A percentile compares a stretch with the other conserved stretches of the same genome.
Conservation (phyloP, 805 yeast species). For the Sugiyamaella chiloensis region DNA sequence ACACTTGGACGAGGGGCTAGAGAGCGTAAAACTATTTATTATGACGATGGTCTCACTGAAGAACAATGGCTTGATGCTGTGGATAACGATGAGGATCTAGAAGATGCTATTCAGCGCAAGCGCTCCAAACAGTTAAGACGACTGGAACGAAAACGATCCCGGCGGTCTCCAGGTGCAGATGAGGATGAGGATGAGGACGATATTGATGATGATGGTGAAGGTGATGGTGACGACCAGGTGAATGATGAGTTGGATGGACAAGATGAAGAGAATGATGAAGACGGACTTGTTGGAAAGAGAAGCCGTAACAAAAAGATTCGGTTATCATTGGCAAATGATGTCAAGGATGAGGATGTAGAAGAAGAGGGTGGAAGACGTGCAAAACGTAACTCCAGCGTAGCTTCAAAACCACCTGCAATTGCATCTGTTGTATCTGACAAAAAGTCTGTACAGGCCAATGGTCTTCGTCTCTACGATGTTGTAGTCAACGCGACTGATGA, state of each 20-base stretch:
- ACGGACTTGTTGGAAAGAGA: neutral
- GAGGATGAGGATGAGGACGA: conserved; percentile 16
- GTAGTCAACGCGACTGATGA: conserved; percentile 35
- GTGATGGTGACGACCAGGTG: conserved; percentile 8
- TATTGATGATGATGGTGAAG: conserved; percentile 16
- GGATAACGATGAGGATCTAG: conserved; percentile 56
- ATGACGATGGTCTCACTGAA: conserved; percentile 84
- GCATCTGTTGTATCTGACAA: neutral
- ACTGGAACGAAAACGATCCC: neutral
- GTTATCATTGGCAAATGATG: neutral
- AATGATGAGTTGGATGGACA: conserved; percentile 18
- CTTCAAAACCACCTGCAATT: neutral
- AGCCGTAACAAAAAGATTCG: neutral
- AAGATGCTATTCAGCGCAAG: conserved; percentile 50
- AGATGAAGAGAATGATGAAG: conserved; percentile 13
- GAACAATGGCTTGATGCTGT: conserved; percentile 80
- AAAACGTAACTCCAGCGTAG: neutral
- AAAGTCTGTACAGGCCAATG: neutral
- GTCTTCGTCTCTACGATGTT: conserved; percentile 17
- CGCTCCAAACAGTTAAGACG: conserved; percentile 16
- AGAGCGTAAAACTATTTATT: conserved; percentile 66
- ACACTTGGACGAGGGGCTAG: conserved; percentile 68
- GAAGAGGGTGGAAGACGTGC: conserved; percentile 4
- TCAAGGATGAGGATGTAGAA: conserved; percentile 17
- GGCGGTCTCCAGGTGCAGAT: neutral